These are phyloP conservation scores for Melanogaster broomeanus DNA, from an alignment of 768 basidiomycete genomes.

Conservation along the genomic window DNA sequence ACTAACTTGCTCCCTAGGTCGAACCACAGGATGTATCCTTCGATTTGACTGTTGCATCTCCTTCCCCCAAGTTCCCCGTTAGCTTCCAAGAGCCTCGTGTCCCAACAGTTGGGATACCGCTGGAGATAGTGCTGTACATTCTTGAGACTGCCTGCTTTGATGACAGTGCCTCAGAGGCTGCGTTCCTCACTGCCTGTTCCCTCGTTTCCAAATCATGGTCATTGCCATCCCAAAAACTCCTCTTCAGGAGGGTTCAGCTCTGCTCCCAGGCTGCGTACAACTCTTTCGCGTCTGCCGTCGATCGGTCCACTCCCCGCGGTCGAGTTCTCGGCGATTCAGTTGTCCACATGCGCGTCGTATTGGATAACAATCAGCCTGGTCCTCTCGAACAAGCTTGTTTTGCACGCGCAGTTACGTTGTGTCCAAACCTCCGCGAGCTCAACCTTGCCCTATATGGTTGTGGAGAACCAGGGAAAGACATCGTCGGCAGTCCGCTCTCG, in stretches of 20 bases:
- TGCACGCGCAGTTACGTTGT: constrained; percentile 56
- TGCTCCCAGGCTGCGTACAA: constrained; percentile 53
- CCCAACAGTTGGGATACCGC: constrained; percentile 45
- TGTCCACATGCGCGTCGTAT: constrained; percentile 49
- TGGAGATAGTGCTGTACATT: constrained; percentile 64
- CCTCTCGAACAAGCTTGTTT: constrained; percentile 57
- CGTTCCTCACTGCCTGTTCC: constrained; percentile 53
- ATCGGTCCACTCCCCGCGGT: constrained; percentile 48
- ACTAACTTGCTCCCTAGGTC: constrained; percentile 23
- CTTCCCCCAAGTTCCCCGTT: constrained; percentile 20
- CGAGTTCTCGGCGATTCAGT: constrained; percentile 55
- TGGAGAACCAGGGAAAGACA: constrained; percentile 49
- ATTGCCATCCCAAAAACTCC: constrained; percentile 57
- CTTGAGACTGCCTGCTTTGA: constrained; percentile 56
- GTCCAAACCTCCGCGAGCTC: constrained; percentile 60
- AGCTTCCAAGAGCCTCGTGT: constrained; percentile 19
- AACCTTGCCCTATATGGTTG: constrained; percentile 61
- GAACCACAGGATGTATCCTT: constrained; percentile 41
- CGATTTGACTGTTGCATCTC: constrained; percentile 34
- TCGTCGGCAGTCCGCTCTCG: constrained; percentile 47
- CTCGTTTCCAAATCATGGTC: constrained; percentile 74
- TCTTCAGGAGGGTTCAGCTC: constrained; percentile 61
- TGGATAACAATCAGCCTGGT: constrained; percentile 71
- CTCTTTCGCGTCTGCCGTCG: constrained; percentile 54
- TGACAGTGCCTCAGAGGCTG: constrained; percentile 36